phyloP scores from a whole-genome alignment of 208 protist species.

The Crithidia bombi region DNA sequence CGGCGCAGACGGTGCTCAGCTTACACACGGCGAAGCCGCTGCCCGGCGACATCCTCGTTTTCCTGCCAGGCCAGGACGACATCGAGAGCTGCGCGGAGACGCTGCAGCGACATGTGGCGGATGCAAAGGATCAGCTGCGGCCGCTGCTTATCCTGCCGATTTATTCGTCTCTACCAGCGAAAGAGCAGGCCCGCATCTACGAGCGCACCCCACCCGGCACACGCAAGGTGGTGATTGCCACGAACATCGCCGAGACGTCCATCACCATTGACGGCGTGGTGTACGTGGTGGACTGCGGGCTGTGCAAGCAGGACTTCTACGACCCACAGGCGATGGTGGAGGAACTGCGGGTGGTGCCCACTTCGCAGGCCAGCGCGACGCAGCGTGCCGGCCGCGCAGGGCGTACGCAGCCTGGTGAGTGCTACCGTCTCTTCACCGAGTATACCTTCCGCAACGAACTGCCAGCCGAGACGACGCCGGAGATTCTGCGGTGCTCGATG shows the following conservation, averaged over 20 bases:
- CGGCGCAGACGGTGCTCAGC: slow-evolving; percentile 93
- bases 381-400: slow-evolving; percentile 96
- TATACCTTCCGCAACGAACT: slow-evolving; percentile 96
- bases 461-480: slow-evolving; percentile 91
- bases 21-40: slow-evolving; percentile 90
- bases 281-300: slow-evolving; percentile 98
- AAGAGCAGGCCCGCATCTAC: slow-evolving; percentile 99
- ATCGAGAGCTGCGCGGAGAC: slow-evolving; percentile 92
- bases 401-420: slow-evolving; percentile 95
- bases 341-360: slow-evolving; percentile 95
- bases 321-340: slow-evolving; percentile 97
- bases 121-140: slow-evolving; percentile 64
- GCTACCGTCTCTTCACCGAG: slow-evolving; percentile 96
- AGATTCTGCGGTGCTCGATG: slow-evolving; percentile 97
- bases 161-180: slow-evolving; percentile 97
- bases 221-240: slow-evolving; percentile 98
- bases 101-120: slow-evolving; percentile 59
- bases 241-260: slow-evolving; percentile 99
- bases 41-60: slow-evolving; percentile 99
- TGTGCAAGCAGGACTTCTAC: slow-evolving; percentile 98
- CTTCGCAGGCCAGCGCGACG: slow-evolving; percentile 95
- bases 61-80: slow-evolving; percentile 99
- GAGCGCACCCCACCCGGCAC: slow-evolving; percentile 89
- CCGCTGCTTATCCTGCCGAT: slow-evolving; percentile 96
- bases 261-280: slow-evolving; percentile 99